phyloP scores from a whole-genome alignment of 2,329 filamentous ascomycete genomes.

The Fusarium torulosum region DNA sequence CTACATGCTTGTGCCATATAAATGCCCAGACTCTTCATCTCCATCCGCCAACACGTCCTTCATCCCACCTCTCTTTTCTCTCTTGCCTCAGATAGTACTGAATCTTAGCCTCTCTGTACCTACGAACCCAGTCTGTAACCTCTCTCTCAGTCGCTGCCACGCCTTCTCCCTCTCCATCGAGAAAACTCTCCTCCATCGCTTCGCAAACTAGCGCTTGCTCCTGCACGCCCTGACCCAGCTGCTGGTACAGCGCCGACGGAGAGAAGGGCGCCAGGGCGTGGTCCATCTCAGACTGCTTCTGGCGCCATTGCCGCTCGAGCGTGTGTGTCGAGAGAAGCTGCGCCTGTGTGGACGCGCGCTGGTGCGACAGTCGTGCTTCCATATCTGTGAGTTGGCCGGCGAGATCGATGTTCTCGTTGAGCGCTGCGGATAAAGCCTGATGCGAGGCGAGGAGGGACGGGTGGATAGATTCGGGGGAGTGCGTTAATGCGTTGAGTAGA shows the following conservation, averaged over 20 bases:
- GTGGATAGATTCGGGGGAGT: slow-evolving; percentile 75
- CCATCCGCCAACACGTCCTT: slow-evolving; percentile 95
- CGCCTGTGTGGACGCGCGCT: slow-evolving; percentile 80
- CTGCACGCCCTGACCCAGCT: slow-evolving; percentile 78
- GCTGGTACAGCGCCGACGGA: slow-evolving; percentile 86
- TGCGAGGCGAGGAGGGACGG: slow-evolving; percentile 77
- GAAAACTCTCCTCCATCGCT: slow-evolving; percentile 92
- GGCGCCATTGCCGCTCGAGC: slow-evolving; percentile 91
- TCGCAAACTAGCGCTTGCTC: slow-evolving; percentile 86
- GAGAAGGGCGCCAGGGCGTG: slow-evolving; percentile 85
- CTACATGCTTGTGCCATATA: neutral
- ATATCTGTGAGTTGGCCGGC: slow-evolving; percentile 72
- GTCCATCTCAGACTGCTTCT: slow-evolving; percentile 92
- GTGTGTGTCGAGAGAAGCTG: slow-evolving; percentile 86
- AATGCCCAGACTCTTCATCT: slow-evolving; percentile 60
- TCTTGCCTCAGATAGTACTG: slow-evolving; percentile 85
- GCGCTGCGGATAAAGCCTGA: slow-evolving; percentile 71
- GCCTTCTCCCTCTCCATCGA: slow-evolving; percentile 68
- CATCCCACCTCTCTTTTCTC: slow-evolving; percentile 93
- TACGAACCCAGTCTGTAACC: slow-evolving; percentile 83
- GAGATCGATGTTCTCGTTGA: slow-evolving; percentile 79
- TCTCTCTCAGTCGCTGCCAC: slow-evolving; percentile 79
- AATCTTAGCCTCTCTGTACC: slow-evolving; percentile 84
- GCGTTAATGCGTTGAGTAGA: slow-evolving; percentile 80
- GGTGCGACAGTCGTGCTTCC: slow-evolving; percentile 67